These are phyloP conservation scores for Macadamia integrifolia DNA, from an alignment of 164 flowering plant species.

Conservation along the genomic window DNA sequence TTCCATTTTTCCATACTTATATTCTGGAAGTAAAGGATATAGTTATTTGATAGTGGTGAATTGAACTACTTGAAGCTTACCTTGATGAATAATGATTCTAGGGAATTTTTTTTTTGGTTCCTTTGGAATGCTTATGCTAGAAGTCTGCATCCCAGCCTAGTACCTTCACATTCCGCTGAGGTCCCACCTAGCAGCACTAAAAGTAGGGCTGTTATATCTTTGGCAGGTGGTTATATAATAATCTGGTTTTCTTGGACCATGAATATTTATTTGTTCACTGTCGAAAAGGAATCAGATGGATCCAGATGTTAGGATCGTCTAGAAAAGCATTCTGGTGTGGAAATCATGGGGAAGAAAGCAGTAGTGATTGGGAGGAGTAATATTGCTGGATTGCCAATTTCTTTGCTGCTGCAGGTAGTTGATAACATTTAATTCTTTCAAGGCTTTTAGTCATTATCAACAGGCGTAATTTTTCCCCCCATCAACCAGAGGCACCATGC, in stretches of 20 bases:
- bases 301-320: neutral
- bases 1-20: neutral
- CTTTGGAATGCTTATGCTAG: conserved; percentile 1
- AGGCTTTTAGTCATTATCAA: conserved; percentile 1
- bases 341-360: conserved; percentile 68
- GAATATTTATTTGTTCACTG: neutral
- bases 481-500: conserved; percentile 74
- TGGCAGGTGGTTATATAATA: neutral
- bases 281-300: neutral
- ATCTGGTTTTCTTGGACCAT: neutral
- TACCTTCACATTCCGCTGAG: conserved; percentile 1
- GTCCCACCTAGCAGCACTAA: neutral
- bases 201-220: neutral
- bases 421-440: neutral
- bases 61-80: neutral
- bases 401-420: conserved; percentile 69
- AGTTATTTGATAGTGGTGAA: neutral
- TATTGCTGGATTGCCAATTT: conserved; percentile 71
- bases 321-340: conserved; percentile 32
- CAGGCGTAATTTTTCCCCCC: conserved; percentile 8
- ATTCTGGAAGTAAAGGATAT: conserved; percentile 1
- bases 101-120: neutral
- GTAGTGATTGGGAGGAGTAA: conserved; percentile 88
- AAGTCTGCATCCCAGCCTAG: neutral
- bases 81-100: neutral